These are phyloP conservation scores for Moesziomyces antarcticus DNA, from an alignment of 1,284 basidiomycete species.

Conservation along the genomic window DNA sequence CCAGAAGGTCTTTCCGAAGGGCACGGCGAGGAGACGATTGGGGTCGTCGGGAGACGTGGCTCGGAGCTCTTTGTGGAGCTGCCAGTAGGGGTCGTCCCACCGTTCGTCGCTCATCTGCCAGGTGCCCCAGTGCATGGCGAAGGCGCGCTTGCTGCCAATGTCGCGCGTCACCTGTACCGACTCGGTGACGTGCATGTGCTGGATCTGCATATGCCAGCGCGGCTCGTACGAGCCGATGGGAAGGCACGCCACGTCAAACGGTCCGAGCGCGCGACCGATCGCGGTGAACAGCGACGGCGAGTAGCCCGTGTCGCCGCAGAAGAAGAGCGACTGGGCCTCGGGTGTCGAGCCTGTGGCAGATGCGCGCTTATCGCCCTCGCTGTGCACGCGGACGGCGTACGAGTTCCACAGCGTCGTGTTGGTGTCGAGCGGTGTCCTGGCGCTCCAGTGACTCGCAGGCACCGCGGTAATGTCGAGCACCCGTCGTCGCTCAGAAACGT, in stretches of 20 bases:
- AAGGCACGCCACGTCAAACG: slow-evolving; percentile 70
- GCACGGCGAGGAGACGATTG: slow-evolving; percentile 36
- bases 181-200: slow-evolving; percentile 57
- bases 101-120: slow-evolving; percentile 70
- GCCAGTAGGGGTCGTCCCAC: slow-evolving; percentile 55
- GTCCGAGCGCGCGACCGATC: slow-evolving; percentile 69
- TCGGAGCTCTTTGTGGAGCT: slow-evolving; percentile 41
- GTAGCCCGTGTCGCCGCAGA: slow-evolving; percentile 69
- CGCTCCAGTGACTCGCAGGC: slow-evolving; percentile 70
- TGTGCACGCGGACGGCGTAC: slow-evolving; percentile 47
- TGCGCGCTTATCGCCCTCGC: slow-evolving; percentile 2
- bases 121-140: slow-evolving; percentile 71
- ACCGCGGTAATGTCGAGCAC: slow-evolving; percentile 47
- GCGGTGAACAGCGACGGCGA: slow-evolving; percentile 69
- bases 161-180: slow-evolving; percentile 53
- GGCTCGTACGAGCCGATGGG: slow-evolving; percentile 69
- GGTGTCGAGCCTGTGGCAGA: slow-evolving; percentile 3
- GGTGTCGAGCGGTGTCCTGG: slow-evolving; percentile 69
- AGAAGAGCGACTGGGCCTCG: slow-evolving; percentile 59
- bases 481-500: slow-evolving; percentile 4
- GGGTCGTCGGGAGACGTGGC: slow-evolving; percentile 12
- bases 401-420: slow-evolving; percentile 70
- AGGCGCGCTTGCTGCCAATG: slow-evolving; percentile 50
- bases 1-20: slow-evolving; percentile 50
- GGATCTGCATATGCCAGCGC: slow-evolving; percentile 58